A percentile compares a stretch with the other conserved stretches of the same genome.
phyloP scores from a whole-genome alignment of 306 rosid genomes.

The Carpinus fangiana region DNA sequence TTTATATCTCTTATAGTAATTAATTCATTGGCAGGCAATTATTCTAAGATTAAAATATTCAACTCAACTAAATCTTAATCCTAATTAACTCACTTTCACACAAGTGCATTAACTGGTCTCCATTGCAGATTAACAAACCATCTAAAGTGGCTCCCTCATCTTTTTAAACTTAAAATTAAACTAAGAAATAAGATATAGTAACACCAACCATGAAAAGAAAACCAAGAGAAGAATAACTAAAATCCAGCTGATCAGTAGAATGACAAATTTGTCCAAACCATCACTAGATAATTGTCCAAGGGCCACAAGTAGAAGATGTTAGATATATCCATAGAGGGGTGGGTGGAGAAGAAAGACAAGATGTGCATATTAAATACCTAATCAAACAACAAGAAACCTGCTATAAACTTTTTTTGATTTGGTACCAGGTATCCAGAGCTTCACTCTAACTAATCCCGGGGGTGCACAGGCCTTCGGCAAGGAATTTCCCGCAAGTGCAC shows the following conservation, averaged over 20 bases:
- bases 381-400: constrained; percentile 1
- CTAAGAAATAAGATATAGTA: neutral
- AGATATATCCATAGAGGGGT: neutral
- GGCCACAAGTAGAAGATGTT: neutral
- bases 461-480: too few relatives aligned
- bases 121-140: neutral
- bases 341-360: neutral
- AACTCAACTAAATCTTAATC: neutral
- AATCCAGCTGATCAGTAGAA: neutral
- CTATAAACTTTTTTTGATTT: neutral
- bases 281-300: neutral
- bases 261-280: neutral
- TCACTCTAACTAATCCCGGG: too few relatives aligned
- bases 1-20: neutral
- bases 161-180: neutral
- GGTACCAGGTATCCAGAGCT: too few relatives aligned
- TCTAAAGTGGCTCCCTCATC: neutral
- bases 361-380: neutral
- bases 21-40: neutral
- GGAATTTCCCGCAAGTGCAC: too few relatives aligned
- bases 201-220: neutral
- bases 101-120: neutral
- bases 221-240: neutral
- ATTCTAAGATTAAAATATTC: neutral
- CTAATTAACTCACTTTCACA: neutral